Evolutionary conservation across 257 asterid genomes (phyloP), one percentile per base, ranked within the genome.

Genomic region (Fraxinus anomala): DNA sequence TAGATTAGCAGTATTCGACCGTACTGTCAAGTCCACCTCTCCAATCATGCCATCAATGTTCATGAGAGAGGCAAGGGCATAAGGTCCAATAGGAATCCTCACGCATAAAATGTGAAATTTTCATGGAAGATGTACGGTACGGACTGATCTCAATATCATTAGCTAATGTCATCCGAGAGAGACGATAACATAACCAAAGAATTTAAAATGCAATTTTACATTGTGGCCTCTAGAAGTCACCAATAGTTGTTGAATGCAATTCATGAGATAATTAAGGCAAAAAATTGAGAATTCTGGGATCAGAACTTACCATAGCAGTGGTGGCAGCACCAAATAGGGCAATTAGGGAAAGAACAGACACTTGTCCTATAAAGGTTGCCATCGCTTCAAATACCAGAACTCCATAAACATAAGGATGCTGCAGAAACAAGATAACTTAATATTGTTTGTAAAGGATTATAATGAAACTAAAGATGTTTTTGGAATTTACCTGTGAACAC

Each of bases 241-340:
- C 67, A 59, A 13, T 59, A 59, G 63, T 19, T 51, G 24, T 19
- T 21, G 30, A 21, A n/a, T 59, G 13, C 21, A 3, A 17, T 12
- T 23, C 3, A 3, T 33, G 5, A 10, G 65, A 9, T 9, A 12
- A 1, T 19, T 11, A 14, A 39, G 30, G 24, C 26, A 9, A 6
- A 10, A 12, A 30, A 42, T 33, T 5, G 26, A 39, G 47, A 13
- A 56, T 73, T 24, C 47, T 19, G 36, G 36, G 70, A 37, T 34
- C 14, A 17, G 54, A 66, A 75, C 80, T 1, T 87, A 95, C 98
- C 99, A 95, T 91, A 19, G 99, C 97, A 1, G 99, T 93, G 77
- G 96, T 89, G 80, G 99, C 99, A 0, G 99, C 99, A 6, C 99
- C 99, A 37, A 95, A 95, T 30, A 93, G 73, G 1, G 97, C 99